A percentile compares a stretch with the other conserved stretches of the same genome.
Evolutionary conservation across 805 yeast species (phyloP).

Genomic region (Metschnikowia rubicola): DNA sequence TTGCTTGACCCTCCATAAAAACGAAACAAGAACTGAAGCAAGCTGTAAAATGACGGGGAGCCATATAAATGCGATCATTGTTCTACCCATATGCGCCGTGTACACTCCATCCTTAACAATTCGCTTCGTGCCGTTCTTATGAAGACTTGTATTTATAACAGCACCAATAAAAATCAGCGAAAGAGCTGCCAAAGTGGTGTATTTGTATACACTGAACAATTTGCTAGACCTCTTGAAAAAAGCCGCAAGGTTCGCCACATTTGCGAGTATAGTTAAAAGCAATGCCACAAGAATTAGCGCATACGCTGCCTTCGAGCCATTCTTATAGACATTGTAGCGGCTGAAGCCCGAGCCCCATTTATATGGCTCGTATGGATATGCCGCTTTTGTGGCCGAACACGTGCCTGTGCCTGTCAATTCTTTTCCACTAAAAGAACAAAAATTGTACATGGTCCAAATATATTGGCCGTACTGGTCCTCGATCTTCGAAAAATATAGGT

Average conservation of each 20-base stretch:
- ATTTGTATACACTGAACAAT: slow-evolving; percentile 4
- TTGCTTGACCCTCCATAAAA: slow-evolving; percentile 3
- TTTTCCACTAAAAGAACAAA: slow-evolving; percentile 8
- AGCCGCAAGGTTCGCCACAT: slow-evolving; percentile 2
- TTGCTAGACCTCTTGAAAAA: slow-evolving; percentile 5
- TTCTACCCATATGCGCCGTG: slow-evolving; percentile 9
- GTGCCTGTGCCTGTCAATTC: slow-evolving; percentile 9
- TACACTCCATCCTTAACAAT: slow-evolving; percentile 10
- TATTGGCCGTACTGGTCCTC: slow-evolving; percentile 8
- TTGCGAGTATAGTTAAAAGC: slow-evolving; percentile 5
- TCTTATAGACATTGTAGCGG: not conserved
- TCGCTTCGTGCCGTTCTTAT: slow-evolving; percentile 6
- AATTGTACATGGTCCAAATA: slow-evolving; percentile 13
- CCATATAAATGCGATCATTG: slow-evolving; percentile 13
- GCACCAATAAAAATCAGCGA: slow-evolving; percentile 10
- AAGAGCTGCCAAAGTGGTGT: slow-evolving; percentile 4
- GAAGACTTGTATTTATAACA: slow-evolving; percentile 9
- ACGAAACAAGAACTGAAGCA: slow-evolving; percentile 1
- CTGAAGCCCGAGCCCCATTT: slow-evolving; percentile 12
- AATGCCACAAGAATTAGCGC: slow-evolving; percentile 7
- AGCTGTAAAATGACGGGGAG: slow-evolving; percentile 9
- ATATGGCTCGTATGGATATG: slow-evolving; percentile 12
- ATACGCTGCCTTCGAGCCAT: slow-evolving; percentile 11
- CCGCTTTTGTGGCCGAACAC: slow-evolving; percentile 9
- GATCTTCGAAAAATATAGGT: slow-evolving; percentile 10